Evolutionary conservation across 2,329 filamentous ascomycete species (phyloP), one percentile per base, ranked within the genome.

Genomic region (Neonectria faginata): DNA sequence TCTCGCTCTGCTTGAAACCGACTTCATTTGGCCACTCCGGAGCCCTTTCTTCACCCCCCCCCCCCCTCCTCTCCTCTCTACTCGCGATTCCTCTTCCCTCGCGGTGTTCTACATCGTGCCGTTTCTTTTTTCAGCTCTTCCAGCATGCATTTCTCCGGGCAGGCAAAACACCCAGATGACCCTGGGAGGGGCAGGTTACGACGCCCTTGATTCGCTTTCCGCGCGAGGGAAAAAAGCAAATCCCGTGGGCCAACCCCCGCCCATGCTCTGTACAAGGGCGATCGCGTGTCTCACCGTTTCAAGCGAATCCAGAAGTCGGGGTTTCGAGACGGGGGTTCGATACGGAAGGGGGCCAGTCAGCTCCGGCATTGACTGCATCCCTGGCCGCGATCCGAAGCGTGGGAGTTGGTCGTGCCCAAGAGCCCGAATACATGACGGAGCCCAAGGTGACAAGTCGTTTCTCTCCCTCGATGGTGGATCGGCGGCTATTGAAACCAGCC

Each of bases 361-460:
- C 25, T 31, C 16, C 27, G 16, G 14, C 36, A 39, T 39, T 39
- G 14, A 2, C 7, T 36, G 5, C 6, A 39, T n/a, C 36, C 36
- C 16, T 39, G 36, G 5, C 14, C 36, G 42, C 10, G 47, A 50
- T 33, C n/a, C 39, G 39, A 42, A 12, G 39, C 6, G 9, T n/a
- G 36, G 14, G 36, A 39, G 36, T 39, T 39, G 14, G 36, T 7
- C 25, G 25, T 25, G 2, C 12, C 29, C 48, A 22, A 33, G 39
- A 42, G 39, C 39, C 39, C n/a, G n/a, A 25, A 29, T 29, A 20
- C 39, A 42, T 20, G 57, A 27, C 44, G 54, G 51, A 53, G 57
- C 53, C 31, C 57, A 65, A 64, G 57, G 36, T 67, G 62, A 68
- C 65, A 20, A 57, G 65, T 73, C 65, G 62, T 51, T 57, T 64